Conservation (phyloP, 2,329 filamentous ascomycete species). For the Laburnicola sp. region DNA sequence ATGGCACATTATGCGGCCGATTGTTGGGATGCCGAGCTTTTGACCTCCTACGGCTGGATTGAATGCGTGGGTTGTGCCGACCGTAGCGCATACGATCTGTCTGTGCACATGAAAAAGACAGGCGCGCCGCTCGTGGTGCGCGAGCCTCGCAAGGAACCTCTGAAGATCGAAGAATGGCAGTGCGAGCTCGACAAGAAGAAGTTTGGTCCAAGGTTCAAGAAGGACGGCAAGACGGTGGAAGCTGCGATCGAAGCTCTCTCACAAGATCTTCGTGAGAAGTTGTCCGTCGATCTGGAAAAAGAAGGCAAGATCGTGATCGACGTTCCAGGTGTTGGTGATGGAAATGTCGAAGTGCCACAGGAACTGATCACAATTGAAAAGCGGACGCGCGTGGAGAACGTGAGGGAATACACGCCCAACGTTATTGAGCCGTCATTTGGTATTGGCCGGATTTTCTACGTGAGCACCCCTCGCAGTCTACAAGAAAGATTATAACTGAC, state of each 20-base stretch:
- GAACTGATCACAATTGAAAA: conserved; percentile 84
- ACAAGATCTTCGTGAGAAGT: conserved; percentile 79
- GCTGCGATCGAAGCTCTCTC: conserved; percentile 72
- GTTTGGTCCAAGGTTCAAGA: conserved; percentile 94
- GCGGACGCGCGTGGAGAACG: conserved; percentile 78
- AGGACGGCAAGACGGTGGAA: conserved; percentile 81
- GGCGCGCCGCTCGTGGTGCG: conserved; percentile 83
- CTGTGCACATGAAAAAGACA: conserved; percentile 90
- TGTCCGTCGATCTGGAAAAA: conserved; percentile 72
- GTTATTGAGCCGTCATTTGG: conserved; percentile 98
- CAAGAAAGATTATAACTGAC: conserved; percentile 13
- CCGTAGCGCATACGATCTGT: conserved; percentile 90
- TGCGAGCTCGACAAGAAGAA: conserved; percentile 91
- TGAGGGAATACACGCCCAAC: conserved; percentile 90
- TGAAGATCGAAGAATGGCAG: conserved; percentile 82
- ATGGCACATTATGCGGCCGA: conserved; percentile 95
- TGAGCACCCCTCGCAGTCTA: conserved; percentile 18
- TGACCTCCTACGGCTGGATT: conserved; percentile 93
- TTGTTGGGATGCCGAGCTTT: conserved; percentile 96
- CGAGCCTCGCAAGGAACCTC: conserved; percentile 76
- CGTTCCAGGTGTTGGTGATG: conserved; percentile 67
- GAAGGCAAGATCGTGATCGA: conserved; percentile 76
- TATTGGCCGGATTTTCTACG: conserved; percentile 91
- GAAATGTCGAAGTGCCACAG: conserved; percentile 76
- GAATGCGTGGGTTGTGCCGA: conserved; percentile 98